Evolutionary conservation across 176 grass and related monocot genomes (phyloP).

Genomic region (Poa pratensis): DNA sequence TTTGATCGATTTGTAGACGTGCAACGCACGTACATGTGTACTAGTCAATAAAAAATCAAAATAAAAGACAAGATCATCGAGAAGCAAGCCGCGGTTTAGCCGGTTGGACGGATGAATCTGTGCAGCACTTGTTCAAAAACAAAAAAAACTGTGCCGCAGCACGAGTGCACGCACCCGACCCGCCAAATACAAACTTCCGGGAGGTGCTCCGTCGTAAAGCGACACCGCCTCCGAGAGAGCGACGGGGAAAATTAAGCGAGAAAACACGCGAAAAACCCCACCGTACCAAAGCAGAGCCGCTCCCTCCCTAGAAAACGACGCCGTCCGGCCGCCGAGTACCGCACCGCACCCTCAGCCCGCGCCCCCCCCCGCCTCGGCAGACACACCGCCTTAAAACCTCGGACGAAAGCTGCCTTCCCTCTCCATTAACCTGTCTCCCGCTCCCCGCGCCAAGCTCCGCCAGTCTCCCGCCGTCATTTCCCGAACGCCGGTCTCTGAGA

Average conservation of each 20-base stretch:
- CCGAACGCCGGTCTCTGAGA: neutral
- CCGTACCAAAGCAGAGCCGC: neutral
- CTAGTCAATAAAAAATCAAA: too few relatives aligned
- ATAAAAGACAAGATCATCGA: neutral
- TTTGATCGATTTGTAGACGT: too few relatives aligned
- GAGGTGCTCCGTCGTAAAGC: slow-evolving; percentile 37
- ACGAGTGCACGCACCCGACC: neutral
- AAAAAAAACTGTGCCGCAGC: too few relatives aligned
- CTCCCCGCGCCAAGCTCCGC: neutral
- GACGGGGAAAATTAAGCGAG: slow-evolving; percentile 7
- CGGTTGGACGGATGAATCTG: neutral
- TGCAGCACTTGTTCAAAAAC: too few relatives aligned
- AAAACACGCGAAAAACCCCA: slow-evolving; percentile 8
- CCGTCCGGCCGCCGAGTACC: slow-evolving; percentile 42
- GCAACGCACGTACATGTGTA: too few relatives aligned
- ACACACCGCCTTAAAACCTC: slow-evolving; percentile 51
- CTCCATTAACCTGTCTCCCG: slow-evolving; percentile 23
- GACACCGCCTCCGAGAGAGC: neutral
- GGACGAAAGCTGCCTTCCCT: slow-evolving; percentile 32
- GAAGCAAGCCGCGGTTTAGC: neutral
- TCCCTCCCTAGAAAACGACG: slow-evolving; percentile 46
- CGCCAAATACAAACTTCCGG: slow-evolving; percentile 46
- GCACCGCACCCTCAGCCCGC: neutral
- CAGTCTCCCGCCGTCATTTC: slow-evolving; percentile 32
- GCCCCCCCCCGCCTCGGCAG: slow-evolving; percentile 27